Percentiles rank a stretch among this genome's conserved stretches.
phyloP scores from a whole-genome alignment of 345 rosid species.

The Aethionema arabicum region DNA sequence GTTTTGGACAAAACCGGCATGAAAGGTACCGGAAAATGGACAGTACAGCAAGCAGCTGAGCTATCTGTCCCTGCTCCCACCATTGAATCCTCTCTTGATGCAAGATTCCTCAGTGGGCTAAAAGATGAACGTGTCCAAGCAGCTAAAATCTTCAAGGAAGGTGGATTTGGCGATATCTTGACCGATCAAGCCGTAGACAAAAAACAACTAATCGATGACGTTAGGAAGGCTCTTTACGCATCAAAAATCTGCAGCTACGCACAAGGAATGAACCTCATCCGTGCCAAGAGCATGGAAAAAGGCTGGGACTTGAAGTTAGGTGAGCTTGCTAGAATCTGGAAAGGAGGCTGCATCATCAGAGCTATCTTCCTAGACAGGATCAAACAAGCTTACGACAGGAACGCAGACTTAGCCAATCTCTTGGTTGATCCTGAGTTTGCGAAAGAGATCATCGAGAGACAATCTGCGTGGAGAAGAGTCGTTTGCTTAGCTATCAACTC shows the following conservation, averaged over 20 bases:
- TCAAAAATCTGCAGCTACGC: constrained; percentile 96
- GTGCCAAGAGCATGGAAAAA: constrained; percentile 83
- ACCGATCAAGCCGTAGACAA: constrained; percentile 71
- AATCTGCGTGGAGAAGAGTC: constrained; percentile 94
- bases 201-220: constrained; percentile 73
- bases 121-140: constrained; percentile 92
- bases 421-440: constrained; percentile 97
- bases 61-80: constrained; percentile 94
- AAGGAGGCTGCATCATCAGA: constrained; percentile 95
- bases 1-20: constrained; percentile 95
- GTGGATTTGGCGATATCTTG: constrained; percentile 68
- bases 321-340: constrained; percentile 97
- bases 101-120: constrained; percentile 86
- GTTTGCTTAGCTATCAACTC: constrained; percentile 84
- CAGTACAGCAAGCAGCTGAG: constrained; percentile 98
- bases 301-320: constrained; percentile 90
- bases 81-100: constrained; percentile 83
- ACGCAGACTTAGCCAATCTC: constrained; percentile 79
- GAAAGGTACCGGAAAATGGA: constrained; percentile 99
- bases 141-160: constrained; percentile 73
- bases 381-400: constrained; percentile 94
- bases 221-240: constrained; percentile 89
- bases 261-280: constrained; percentile 95
- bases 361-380: constrained; percentile 92
- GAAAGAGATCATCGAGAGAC: constrained; percentile 84